Base-by-base conservation (phyloP, 495 filamentous ascomycete species). In the Aspergillus bridgeri region DNA sequence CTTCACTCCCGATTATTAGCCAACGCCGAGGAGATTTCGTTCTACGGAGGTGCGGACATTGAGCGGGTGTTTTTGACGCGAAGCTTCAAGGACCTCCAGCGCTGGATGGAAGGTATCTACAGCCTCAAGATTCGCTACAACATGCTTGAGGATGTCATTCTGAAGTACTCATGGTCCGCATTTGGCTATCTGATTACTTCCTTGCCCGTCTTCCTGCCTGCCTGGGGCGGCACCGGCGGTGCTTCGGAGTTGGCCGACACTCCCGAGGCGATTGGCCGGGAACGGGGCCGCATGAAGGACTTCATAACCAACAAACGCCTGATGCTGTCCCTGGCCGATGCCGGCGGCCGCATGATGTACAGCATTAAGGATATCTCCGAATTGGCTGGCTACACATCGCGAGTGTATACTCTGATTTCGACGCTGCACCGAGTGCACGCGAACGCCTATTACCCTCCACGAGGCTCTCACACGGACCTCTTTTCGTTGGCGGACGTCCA, bases 231-330 rank as follows among this genome's bases (percentile, higher is more conserved):
- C 50, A 71, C 90, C 7, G 91, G 86, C 38, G 89, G 88, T 25
- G 78, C 78, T 23, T 69, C 84, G 64, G 90, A 96, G 67, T 75
- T 86, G 60, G 72, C 78, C 25, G 73, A 77, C 60, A 52, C 57
- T 18, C 59, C 71, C 7, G 69, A 72, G 43, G 66, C 68, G 25
- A 73, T 74, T 42, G 83, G 83, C 24, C 83, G 89, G 15, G 91
- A 96, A 68, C 83, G 87, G 33, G 81, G 83, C 56, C 89, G 95
- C 27, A 98, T 97, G 93, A 92, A 93, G 75, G 87, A 93, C n/a
- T 99, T 99, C 73, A 96, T 99, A 74, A 97, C 94, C 17, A 99
- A 99, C 73, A 97, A 98, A 71, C 88, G 95, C 2, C 83, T 99
- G 54, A 98, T 99, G 95, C 83, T 99, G 24, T 97, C 94, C 19